Conservation (phyloP, 169 alveolate species). For the Plasmodium fragile region DNA sequence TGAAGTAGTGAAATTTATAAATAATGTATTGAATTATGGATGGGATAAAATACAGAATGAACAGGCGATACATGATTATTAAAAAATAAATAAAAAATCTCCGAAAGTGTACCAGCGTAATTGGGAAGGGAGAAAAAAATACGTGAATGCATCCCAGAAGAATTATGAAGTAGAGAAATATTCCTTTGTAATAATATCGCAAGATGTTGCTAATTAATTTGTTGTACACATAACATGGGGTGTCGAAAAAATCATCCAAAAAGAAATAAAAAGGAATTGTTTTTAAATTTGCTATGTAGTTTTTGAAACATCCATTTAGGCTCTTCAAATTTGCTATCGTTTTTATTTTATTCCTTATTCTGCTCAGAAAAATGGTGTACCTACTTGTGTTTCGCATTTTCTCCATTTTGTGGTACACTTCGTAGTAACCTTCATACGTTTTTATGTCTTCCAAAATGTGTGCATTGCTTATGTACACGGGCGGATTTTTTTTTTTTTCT, state of each 20-base stretch:
- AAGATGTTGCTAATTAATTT: slow-evolving; percentile 53
- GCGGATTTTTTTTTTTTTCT: background rate
- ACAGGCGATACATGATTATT: slow-evolving; percentile 73
- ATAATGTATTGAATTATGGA: slow-evolving; percentile 75
- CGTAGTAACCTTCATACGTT: slow-evolving; percentile 41
- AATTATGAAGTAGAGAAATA: slow-evolving; percentile 57
- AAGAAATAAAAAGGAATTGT: slow-evolving; percentile 65
- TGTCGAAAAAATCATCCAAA: slow-evolving; percentile 39
- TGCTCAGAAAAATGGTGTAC: slow-evolving; percentile 12
- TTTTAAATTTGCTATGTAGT: slow-evolving; percentile 59
- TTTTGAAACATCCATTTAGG: slow-evolving; percentile 55
- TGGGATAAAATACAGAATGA: slow-evolving; percentile 72
- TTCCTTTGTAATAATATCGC: slow-evolving; percentile 69
- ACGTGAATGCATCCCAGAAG: slow-evolving; percentile 75
- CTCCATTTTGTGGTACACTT: slow-evolving; percentile 15
- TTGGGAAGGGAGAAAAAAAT: slow-evolving; percentile 75
- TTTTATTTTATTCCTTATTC: slow-evolving; percentile 36
- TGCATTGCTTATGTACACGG: background rate
- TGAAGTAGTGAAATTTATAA: slow-evolving; percentile 50
- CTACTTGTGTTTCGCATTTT: slow-evolving; percentile 4
- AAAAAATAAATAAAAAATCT: slow-evolving; percentile 70
- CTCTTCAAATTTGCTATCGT: slow-evolving; percentile 38
- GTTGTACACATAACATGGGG: slow-evolving; percentile 73
- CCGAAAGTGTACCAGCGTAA: slow-evolving; percentile 73
- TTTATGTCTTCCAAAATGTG: background rate